Conservation (phyloP, 148 eudicot species). For the Rhododendron simsii region DNA sequence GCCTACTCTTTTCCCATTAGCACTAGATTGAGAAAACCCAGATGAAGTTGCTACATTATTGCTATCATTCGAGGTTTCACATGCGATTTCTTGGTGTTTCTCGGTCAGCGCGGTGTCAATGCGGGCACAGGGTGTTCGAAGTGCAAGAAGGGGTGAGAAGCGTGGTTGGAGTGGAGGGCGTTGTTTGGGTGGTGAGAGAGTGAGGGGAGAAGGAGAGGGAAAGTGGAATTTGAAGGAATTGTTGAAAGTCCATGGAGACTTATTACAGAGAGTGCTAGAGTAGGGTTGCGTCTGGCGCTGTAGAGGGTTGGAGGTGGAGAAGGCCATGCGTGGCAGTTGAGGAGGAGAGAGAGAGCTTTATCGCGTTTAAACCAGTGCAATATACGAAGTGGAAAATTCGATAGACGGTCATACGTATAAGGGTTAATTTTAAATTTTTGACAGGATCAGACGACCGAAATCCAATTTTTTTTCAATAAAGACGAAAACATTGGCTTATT, state of each 20-base stretch:
- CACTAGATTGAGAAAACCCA: constrained; percentile 29
- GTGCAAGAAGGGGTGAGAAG: constrained; percentile 25
- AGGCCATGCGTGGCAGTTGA: constrained; percentile 76
- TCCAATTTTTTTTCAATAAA: too few species aligned
- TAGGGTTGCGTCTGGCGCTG: constrained; percentile 17
- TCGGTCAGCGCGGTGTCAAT: constrained; percentile 12
- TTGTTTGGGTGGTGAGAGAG: constrained; percentile 33
- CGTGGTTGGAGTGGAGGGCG: not conserved
- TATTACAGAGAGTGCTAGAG: constrained; percentile 48
- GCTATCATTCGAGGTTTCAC: constrained; percentile 11
- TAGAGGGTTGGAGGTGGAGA: constrained; percentile 34
- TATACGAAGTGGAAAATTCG: too few species aligned
- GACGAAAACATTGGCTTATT: too few species aligned
- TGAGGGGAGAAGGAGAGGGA: constrained; percentile 14
- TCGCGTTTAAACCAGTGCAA: constrained; percentile 6
- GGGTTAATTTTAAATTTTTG: too few species aligned
- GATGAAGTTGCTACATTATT: constrained; percentile 17
- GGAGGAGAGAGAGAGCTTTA: not conserved
- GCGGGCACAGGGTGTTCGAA: constrained; percentile 24
- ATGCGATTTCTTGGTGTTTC: constrained; percentile 21
- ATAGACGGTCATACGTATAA: too few species aligned
- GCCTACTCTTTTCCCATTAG: constrained; percentile 22
- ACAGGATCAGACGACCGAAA: too few species aligned
- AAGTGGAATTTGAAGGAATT: constrained; percentile 29
- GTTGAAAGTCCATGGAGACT: constrained; percentile 32